These are phyloP conservation scores for Macrophomina tecta DNA, from an alignment of 2,329 filamentous ascomycete species.

Conservation along the genomic window DNA sequence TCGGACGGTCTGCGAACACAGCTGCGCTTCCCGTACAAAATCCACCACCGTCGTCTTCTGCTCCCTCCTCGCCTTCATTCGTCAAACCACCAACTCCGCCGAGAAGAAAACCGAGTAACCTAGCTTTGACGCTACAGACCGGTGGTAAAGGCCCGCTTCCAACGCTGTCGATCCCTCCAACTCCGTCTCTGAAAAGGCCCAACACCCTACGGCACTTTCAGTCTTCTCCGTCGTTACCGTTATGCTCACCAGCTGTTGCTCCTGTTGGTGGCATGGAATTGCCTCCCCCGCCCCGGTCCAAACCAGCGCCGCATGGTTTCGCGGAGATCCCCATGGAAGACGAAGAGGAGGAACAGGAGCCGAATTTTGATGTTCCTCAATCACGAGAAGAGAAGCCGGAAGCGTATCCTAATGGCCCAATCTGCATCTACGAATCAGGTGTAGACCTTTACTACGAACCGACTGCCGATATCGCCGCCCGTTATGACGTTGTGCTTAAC, in stretches of 20 bases:
- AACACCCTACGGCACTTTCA: conserved; percentile 64
- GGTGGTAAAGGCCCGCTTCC: conserved; percentile 63
- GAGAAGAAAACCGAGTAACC: conserved; percentile 73
- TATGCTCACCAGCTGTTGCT: conserved; percentile 59
- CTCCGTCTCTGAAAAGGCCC: conserved; percentile 59
- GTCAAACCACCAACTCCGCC: conserved; percentile 78
- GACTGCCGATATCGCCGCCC: conserved; percentile 74
- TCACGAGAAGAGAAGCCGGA: conserved; percentile 74
- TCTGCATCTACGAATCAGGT: conserved; percentile 79
- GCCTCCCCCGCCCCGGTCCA: conserved; percentile 46
- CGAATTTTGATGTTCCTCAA: conserved; percentile 61
- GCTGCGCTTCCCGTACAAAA: conserved; percentile 61
- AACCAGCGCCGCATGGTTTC: conserved; percentile 44
- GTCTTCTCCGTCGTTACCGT: conserved; percentile 65
- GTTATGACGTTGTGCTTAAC: conserved; percentile 84
- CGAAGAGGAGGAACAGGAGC: conserved; percentile 64
- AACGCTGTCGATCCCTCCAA: conserved; percentile 64
- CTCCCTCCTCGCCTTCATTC: conserved; percentile 76
- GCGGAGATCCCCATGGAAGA: conserved; percentile 72
- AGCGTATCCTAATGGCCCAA: conserved; percentile 80
- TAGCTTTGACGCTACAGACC: conserved; percentile 76
- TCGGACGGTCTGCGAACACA: conserved; percentile 53
- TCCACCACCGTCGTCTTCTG: conserved; percentile 54
- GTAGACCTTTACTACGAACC: conserved; percentile 83
- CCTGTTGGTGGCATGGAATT: conserved; percentile 59